Evolutionary conservation across 768 basidiomycete species (phyloP), one percentile per base, ranked within the genome.

Genomic region (Leucocoprinus sp.): DNA sequence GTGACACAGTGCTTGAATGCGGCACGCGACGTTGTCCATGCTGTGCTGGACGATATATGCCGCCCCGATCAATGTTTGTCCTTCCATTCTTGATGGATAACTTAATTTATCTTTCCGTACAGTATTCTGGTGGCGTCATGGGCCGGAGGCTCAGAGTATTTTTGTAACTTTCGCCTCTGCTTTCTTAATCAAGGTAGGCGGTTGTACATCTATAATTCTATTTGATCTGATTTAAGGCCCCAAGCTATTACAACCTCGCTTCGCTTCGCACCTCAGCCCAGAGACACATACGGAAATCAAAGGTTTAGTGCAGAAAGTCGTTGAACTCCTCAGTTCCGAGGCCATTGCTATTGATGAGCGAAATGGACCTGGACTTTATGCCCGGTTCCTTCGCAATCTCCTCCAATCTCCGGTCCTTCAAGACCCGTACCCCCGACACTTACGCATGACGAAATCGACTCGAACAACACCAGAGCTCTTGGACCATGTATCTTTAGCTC

Each of bases 111-210:
- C 53, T 11, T 28, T 14, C 51, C 28, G 24, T 23, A 8, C 35
- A 52, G 49, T 48, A 17, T 60, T 80, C 21, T 80, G 73, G 50
- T 70, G 82, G 42, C 74, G 80, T 3, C 82, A 85, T 56, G 87
- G 84, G 0, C 85, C 87, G 2, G 86, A 88, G 57, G 80, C 82
- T 0, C 82, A 89, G 52, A 81, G 78, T 49, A 80, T 90, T 8
- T 87, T 90, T 53, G 72, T 80, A 19, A 85, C 82, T 0, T 90
- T 89, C 51, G 87, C 88, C 8, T 78, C 81, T 7, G 81, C 87
- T 2, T 91, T 91, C 68, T 68, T 92, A 12, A 73, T 92, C 52
- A 90, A 91, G 70, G 84, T 81, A 56, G 31, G 31, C 39, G 63
- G 27, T 40, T 27, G 22, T 19, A 5, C 22, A 43, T 42, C 23